Conservation (phyloP, 2,329 filamentous ascomycete species). For the Sporothrix euskadiensis region DNA sequence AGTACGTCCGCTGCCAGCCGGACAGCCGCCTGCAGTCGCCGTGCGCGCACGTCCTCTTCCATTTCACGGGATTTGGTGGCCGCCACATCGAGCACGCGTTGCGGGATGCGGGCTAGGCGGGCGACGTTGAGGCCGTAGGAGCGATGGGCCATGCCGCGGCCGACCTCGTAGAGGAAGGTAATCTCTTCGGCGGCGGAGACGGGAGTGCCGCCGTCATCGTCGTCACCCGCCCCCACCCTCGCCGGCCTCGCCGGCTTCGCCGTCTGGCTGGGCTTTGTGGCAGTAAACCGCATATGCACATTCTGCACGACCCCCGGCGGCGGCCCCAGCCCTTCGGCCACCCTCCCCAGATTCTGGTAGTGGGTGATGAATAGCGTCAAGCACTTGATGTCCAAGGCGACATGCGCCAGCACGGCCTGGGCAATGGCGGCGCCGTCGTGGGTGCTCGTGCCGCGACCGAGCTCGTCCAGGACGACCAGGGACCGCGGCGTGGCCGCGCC, state of each 20-base stretch:
- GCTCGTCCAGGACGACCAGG: constrained; percentile 89
- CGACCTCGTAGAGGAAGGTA: constrained; percentile 92
- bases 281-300: constrained; percentile 88
- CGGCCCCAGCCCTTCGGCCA: constrained; percentile 65
- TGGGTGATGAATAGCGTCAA: constrained; percentile 96
- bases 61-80: constrained; percentile 76
- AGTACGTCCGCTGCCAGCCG: constrained; percentile 48
- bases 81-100: constrained; percentile 74
- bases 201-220: neutral
- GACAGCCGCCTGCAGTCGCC: constrained; percentile 57
- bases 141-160: constrained; percentile 85
- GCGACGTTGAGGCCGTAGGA: constrained; percentile 96
- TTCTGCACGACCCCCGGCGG: constrained; percentile 65
- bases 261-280: constrained; percentile 20
- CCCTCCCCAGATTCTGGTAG: constrained; percentile 78
- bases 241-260: neutral
- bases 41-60: constrained; percentile 69
- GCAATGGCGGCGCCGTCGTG: constrained; percentile 97
- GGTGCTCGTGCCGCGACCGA: constrained; percentile 89
- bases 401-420: constrained; percentile 82
- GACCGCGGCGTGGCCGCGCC: constrained; percentile 82
- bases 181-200: constrained; percentile 58
- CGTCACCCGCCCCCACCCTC: neutral
- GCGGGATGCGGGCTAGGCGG: constrained; percentile 76
- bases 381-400: constrained; percentile 72